phyloP scores from a whole-genome alignment of 2,329 filamentous ascomycete species.

The Xylaria polymorpha region DNA sequence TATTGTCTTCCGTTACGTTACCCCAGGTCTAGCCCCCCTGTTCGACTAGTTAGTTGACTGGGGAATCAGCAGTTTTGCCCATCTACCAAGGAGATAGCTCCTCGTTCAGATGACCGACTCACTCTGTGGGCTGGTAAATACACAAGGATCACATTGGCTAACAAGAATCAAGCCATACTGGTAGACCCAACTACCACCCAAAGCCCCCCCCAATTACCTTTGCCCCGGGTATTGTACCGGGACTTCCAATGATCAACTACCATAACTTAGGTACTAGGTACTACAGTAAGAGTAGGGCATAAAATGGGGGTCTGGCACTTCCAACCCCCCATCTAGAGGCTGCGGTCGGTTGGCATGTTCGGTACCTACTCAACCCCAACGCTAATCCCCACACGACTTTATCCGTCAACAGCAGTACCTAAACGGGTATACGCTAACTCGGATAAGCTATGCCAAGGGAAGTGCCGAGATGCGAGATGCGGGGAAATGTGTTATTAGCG shows the following conservation, averaged over 20 bases:
- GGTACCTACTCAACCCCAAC: slow-evolving; percentile 27
- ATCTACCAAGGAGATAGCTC: not conserved
- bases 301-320: slow-evolving; percentile 5
- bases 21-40: slow-evolving; percentile 11
- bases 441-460: slow-evolving; percentile 15
- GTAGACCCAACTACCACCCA: not conserved
- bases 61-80: not conserved
- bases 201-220: not conserved
- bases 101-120: not conserved
- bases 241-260: not conserved
- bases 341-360: slow-evolving; percentile 3
- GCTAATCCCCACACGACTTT: slow-evolving; percentile 26
- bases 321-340: slow-evolving; percentile 1
- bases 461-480: slow-evolving; percentile 31
- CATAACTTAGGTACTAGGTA: no score
- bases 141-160: slow-evolving; percentile 10
- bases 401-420: slow-evolving; percentile 16
- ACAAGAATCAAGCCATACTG: not conserved
- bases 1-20: slow-evolving; percentile 22
- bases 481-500: slow-evolving; percentile 25
- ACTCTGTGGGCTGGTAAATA: not conserved
- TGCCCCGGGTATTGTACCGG: not conserved
- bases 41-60: slow-evolving; percentile 2
- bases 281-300: no score
- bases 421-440: slow-evolving; percentile 3